Evolutionary conservation across 2,329 filamentous ascomycete species (phyloP).

Genomic region (Pezicula radicicola): DNA sequence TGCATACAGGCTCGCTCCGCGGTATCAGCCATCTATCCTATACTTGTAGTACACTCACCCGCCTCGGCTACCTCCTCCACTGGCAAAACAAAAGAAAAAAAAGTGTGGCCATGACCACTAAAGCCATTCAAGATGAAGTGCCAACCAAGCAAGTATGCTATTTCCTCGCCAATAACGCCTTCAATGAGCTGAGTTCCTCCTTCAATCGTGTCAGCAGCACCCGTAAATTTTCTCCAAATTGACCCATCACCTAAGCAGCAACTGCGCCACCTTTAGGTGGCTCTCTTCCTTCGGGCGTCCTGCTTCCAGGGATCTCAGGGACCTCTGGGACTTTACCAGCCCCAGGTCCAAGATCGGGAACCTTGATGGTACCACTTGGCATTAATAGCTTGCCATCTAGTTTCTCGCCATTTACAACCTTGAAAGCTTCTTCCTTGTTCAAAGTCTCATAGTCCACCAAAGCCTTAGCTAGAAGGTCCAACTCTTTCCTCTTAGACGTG

Average conservation of each 20-base stretch:
- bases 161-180: not conserved
- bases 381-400: conserved; percentile 66
- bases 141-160: no score
- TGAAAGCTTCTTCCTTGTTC: conserved; percentile 83
- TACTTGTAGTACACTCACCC: no score
- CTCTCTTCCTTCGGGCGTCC: conserved; percentile 14
- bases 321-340: conserved; percentile 18
- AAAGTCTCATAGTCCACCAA: conserved; percentile 94
- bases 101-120: no score
- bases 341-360: conserved; percentile 44
- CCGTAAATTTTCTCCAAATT: no score
- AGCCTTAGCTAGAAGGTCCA: conserved; percentile 84
- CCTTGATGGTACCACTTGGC: conserved; percentile 59
- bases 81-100: no score
- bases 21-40: no score
- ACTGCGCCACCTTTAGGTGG: conserved; percentile 22
- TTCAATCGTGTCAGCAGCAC: not conserved
- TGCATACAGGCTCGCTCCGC: no score
- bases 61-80: no score
- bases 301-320: conserved; percentile 20
- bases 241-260: conserved; percentile 8
- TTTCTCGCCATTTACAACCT: conserved; percentile 83
- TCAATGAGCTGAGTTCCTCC: not conserved
- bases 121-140: no score
- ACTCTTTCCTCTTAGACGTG: conserved; percentile 72